Percentiles rank a stretch among this genome's conserved stretches.
Evolutionary conservation across 148 eudicot species (phyloP).

Genomic region (Gaultheria prostrata): DNA sequence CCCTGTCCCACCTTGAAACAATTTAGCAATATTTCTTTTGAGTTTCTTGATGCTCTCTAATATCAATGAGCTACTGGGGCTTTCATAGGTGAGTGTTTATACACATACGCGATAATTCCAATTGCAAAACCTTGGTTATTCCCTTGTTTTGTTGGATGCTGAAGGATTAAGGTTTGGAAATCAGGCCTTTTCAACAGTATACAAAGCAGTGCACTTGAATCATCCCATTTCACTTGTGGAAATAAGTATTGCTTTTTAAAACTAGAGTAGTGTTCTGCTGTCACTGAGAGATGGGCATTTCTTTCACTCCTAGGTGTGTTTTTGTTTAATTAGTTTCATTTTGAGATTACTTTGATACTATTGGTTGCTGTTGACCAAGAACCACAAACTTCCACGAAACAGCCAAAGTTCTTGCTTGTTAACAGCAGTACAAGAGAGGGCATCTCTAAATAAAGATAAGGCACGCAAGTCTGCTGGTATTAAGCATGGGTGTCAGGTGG

Average conservation of each 20-base stretch:
- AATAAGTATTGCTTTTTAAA: neutral
- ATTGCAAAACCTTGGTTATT: neutral
- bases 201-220: neutral
- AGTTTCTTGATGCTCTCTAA: neutral
- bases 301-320: neutral
- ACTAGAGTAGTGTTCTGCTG: neutral
- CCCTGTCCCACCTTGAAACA: neutral
- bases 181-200: neutral
- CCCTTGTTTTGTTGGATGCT: neutral
- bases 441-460: neutral
- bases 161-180: neutral
- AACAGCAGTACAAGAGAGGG: conserved; percentile 1
- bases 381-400: neutral
- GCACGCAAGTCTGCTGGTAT: neutral
- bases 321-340: neutral
- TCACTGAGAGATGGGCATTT: neutral
- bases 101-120: neutral
- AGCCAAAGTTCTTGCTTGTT: neutral
- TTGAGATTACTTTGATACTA: neutral
- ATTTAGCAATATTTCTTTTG: neutral
- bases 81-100: neutral
- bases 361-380: neutral
- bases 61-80: neutral
- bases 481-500: conserved; percentile 5
- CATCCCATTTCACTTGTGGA: neutral